Percentiles rank a stretch among this genome's conserved stretches.
Evolutionary conservation across 768 basidiomycete genomes (phyloP).

Genomic region (Boletus fagicola): DNA sequence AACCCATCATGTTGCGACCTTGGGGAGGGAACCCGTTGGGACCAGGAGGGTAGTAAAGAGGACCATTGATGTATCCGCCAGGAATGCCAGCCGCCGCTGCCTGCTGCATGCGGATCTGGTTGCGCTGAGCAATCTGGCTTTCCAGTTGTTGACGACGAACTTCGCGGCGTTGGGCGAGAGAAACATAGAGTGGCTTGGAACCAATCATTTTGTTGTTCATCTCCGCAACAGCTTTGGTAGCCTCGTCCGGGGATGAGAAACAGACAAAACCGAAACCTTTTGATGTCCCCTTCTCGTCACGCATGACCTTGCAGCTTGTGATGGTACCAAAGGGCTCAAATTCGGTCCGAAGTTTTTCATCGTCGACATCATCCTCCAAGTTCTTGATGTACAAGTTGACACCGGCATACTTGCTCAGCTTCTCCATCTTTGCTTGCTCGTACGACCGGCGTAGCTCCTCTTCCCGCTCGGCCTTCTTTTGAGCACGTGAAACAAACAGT

Average conservation of each 20-base stretch:
- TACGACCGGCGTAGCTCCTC: slow-evolving; percentile 92
- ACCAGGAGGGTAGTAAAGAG: slow-evolving; percentile 77
- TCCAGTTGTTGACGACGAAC: slow-evolving; percentile 98
- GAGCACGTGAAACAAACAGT: slow-evolving; percentile 93
- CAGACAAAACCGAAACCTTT: slow-evolving; percentile 99
- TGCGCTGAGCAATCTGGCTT: slow-evolving; percentile 97
- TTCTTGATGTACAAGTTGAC: slow-evolving; percentile 99
- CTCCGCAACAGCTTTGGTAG: slow-evolving; percentile 98
- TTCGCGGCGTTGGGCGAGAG: slow-evolving; percentile 96
- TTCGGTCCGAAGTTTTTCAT: slow-evolving; percentile 93
- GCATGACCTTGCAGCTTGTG: slow-evolving; percentile 99
- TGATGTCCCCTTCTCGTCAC: slow-evolving; percentile 89
- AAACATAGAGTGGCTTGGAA: slow-evolving; percentile 96
- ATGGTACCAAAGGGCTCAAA: slow-evolving; percentile 97
- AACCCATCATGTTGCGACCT: slow-evolving; percentile 67
- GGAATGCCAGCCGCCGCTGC: slow-evolving; percentile 83
- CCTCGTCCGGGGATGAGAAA: slow-evolving; percentile 97
- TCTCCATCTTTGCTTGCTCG: slow-evolving; percentile 96
- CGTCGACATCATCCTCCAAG: slow-evolving; percentile 95
- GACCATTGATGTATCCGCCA: slow-evolving; percentile 41
- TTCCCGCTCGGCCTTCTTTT: slow-evolving; percentile 98
- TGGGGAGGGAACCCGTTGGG: slow-evolving; percentile 75
- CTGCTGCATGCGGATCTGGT: slow-evolving; percentile 94
- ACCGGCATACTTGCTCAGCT: slow-evolving; percentile 96
- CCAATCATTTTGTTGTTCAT: slow-evolving; percentile 99